Evolutionary conservation across 1,284 basidiomycete genomes (phyloP).

Genomic region (Trichosporon asahii): DNA sequence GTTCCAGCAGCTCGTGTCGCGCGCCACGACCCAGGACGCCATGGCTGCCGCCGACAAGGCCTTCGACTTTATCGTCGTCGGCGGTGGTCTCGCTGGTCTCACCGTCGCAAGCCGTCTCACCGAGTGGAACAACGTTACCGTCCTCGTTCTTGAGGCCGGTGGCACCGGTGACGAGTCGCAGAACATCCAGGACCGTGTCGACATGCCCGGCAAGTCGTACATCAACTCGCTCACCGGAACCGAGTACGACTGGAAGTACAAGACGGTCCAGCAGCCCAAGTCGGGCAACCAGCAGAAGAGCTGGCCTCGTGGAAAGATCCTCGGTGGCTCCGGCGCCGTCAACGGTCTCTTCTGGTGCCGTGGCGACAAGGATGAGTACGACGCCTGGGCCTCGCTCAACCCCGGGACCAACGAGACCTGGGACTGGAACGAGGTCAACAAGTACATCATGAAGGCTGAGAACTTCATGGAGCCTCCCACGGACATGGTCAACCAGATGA

Average conservation of each 20-base stretch:
- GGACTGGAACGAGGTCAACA: constrained; percentile 47
- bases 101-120: constrained; percentile 67
- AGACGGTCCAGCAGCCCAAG: constrained; percentile 52
- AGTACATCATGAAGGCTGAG: constrained; percentile 53
- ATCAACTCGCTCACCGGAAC: constrained; percentile 50
- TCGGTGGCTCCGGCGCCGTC: constrained; percentile 66
- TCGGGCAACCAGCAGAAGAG: constrained; percentile 26
- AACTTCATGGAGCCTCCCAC: constrained; percentile 51
- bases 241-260: constrained; percentile 63
- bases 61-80: constrained; percentile 52
- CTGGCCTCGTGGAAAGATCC: constrained; percentile 66
- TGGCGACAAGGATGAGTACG: constrained; percentile 49
- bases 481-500: constrained; percentile 34
- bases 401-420: constrained; percentile 41
- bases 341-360: constrained; percentile 66
- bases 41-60: constrained; percentile 30
- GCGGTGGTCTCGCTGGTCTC: constrained; percentile 69
- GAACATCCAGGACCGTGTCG: constrained; percentile 6
- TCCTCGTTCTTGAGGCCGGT: constrained; percentile 72
- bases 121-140: constrained; percentile 63
- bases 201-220: constrained; percentile 41
- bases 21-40: constrained; percentile 37
- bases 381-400: constrained; percentile 52
- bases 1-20: constrained; percentile 21
- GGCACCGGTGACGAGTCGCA: constrained; percentile 56